phyloP scores from a whole-genome alignment of 2,329 filamentous ascomycete species.

The Elsinoe fawcettii region DNA sequence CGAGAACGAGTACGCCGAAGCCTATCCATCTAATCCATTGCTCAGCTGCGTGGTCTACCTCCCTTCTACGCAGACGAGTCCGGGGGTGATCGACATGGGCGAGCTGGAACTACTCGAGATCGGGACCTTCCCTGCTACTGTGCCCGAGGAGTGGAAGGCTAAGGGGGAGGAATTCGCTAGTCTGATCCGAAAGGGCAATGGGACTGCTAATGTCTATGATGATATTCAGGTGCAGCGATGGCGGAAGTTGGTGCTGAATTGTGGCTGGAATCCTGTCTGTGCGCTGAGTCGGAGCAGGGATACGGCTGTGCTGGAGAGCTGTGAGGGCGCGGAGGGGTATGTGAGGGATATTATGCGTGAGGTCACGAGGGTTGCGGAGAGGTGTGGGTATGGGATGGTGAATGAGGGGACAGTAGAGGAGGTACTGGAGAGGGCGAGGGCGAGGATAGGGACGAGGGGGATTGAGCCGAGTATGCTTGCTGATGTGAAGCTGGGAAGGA shows the following conservation, averaged over 20 bases:
- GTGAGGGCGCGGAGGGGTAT: slow-evolving; percentile 31
- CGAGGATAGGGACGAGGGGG: slow-evolving; percentile 32
- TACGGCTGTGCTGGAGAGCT: slow-evolving; percentile 41
- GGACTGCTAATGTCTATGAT: slow-evolving; percentile 41
- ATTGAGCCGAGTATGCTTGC: slow-evolving; percentile 45
- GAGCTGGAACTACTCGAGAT: slow-evolving; percentile 44
- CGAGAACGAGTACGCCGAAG: slow-evolving; percentile 45
- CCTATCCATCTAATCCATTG: slow-evolving; percentile 47
- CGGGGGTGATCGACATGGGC: slow-evolving; percentile 41
- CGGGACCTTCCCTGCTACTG: slow-evolving; percentile 29
- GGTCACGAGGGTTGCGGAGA: slow-evolving; percentile 35
- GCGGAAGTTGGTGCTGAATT: slow-evolving; percentile 55
- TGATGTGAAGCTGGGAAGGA: slow-evolving; percentile 36
- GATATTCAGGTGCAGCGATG: slow-evolving; percentile 53
- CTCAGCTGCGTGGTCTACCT: slow-evolving; percentile 51
- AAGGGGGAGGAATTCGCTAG: slow-evolving; percentile 31
- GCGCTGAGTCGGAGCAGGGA: slow-evolving; percentile 49
- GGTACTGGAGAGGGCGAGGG: slow-evolving; percentile 33
- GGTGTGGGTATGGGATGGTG: slow-evolving; percentile 33
- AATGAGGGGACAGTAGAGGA: slow-evolving; percentile 31
- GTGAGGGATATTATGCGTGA: slow-evolving; percentile 40
- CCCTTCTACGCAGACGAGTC: slow-evolving; percentile 43
- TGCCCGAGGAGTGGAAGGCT: slow-evolving; percentile 16
- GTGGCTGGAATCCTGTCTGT: slow-evolving; percentile 54
- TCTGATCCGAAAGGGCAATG: slow-evolving; percentile 38